Conservation (phyloP, 306 rosid genomes). For the Gastrolobium villosum region DNA sequence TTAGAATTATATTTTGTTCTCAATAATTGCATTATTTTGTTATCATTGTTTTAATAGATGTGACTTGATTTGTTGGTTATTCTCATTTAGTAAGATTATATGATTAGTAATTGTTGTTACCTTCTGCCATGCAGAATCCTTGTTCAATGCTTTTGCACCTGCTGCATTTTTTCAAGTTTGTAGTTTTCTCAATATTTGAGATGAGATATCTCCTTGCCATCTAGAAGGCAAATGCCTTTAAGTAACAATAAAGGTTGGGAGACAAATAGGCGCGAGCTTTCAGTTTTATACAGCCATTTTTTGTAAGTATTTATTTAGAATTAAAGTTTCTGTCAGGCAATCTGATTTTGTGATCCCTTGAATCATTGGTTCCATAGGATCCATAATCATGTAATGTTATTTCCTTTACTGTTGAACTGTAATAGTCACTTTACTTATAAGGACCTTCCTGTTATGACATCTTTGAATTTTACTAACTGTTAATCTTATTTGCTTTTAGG, state of each 20-base stretch:
- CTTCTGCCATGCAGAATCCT: slow-evolving; percentile 62
- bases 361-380: slow-evolving; percentile 14
- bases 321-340: slow-evolving; percentile 25
- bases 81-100: slow-evolving; percentile 21
- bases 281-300: slow-evolving; percentile 95
- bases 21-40: slow-evolving; percentile 15
- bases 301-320: slow-evolving; percentile 69
- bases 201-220: no score
- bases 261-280: slow-evolving; percentile 96
- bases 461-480: slow-evolving; percentile 3
- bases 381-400: slow-evolving; percentile 12
- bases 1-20: slow-evolving; percentile 16
- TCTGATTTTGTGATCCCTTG: slow-evolving; percentile 17
- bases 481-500: no score
- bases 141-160: no score
- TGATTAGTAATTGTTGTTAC: slow-evolving; percentile 39
- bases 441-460: background rate
- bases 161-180: no score
- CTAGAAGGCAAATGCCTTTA: slow-evolving; percentile 96
- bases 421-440: background rate
- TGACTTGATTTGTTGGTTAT: slow-evolving; percentile 34
- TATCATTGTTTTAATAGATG: slow-evolving; percentile 20
- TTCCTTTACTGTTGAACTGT: background rate
- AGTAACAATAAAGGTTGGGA: slow-evolving; percentile 98
- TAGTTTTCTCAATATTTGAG: no score